Evolutionary conservation across 768 basidiomycete genomes (phyloP), one percentile per base, ranked within the genome.

Genomic region (Leccinum disarticulatum): DNA sequence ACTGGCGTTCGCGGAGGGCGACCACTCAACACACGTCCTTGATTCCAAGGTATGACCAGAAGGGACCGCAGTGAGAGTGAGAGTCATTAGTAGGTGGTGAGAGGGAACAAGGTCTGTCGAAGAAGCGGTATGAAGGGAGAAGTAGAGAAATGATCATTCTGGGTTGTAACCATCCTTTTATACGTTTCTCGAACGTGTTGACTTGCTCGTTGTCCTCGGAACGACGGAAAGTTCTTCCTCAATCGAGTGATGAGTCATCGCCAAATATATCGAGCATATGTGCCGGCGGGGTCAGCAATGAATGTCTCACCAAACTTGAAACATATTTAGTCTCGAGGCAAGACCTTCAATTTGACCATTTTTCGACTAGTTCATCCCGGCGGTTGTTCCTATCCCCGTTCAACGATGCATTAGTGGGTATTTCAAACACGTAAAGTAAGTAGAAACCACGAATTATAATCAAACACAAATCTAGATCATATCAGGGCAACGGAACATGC

Each of bases 401-500:
- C 4, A 43, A n/a, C n/a, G n/a, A 43, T 9, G 11, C 17, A 46
- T 46, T 19, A 46, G 43, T 13, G 43, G n/a, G 19, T 10, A 46
- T 19, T 46, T 13, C 43, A 46, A 46, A 46, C 10, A 19, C 2
- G 19, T 19, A 46, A 19, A 46, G 11, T 46, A 46, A 9, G 41
- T 43, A 43, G 41, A 43, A 43, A 43, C 2, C 19, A 19, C 19
- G 10, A 46, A 46, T 46, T 46, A 46, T 11, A 46, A 46, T 46
- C 19, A 19, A 46, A 19, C 19, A 46, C 43, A 46, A 43, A 19
- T 19, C 8, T 9, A 11, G 35, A 35, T 35, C 30, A 43, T n/a
- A 27, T 71, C 58, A 74, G 4, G 61, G 49, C 5, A 52, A 55
- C 31, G 61, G 54, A 31, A 70, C 54, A 58, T 66, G 60, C 27